These are phyloP conservation scores for Talaromyces pinophilus DNA, from an alignment of 2,329 filamentous ascomycete species.

Conservation along the genomic window DNA sequence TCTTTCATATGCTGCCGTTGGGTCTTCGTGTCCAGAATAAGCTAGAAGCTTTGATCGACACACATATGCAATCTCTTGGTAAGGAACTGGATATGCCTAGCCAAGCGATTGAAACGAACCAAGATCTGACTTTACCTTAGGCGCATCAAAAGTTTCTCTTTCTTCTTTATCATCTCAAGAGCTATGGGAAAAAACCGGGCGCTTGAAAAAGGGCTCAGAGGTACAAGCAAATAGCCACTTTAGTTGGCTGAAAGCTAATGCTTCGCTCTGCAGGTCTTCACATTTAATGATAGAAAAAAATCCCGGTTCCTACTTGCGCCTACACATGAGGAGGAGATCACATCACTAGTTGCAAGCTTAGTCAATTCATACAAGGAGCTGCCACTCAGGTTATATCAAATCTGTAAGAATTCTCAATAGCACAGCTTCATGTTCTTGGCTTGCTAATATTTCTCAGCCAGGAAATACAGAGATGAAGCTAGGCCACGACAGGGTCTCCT, in stretches of 20 bases:
- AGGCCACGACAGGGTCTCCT: conserved; percentile 85
- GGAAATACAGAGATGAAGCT: conserved; percentile 93
- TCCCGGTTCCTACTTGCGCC: conserved; percentile 76
- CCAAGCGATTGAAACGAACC: conserved; percentile 20
- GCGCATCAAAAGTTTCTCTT: conserved; percentile 77
- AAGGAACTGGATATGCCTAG: conserved; percentile 29
- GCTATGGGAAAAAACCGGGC: conserved; percentile 81
- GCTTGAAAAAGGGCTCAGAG: conserved; percentile 75
- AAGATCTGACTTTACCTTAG: conserved; percentile 42
- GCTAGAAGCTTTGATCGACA: conserved; percentile 80
- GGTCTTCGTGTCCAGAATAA: conserved; percentile 87
- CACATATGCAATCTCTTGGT: conserved; percentile 80
- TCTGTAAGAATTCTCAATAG: conserved; percentile 56
- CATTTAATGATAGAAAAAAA: conserved; percentile 75
- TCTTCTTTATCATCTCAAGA: conserved; percentile 84
- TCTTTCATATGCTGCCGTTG: conserved; percentile 89
- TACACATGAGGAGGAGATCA: conserved; percentile 97
- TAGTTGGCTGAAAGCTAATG: conserved; percentile 19
- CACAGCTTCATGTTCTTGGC: neutral
- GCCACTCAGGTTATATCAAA: conserved; percentile 86
- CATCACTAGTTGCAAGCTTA: conserved; percentile 69
- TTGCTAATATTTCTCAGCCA: conserved; percentile 52
- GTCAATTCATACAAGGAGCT: conserved; percentile 82
- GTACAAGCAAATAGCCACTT: conserved; percentile 47
- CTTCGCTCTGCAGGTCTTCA: conserved; percentile 64